Percentiles rank a stretch among this genome's conserved stretches.
Conservation (phyloP, 1,139 yeast genomes). For the Pichia terricola region DNA sequence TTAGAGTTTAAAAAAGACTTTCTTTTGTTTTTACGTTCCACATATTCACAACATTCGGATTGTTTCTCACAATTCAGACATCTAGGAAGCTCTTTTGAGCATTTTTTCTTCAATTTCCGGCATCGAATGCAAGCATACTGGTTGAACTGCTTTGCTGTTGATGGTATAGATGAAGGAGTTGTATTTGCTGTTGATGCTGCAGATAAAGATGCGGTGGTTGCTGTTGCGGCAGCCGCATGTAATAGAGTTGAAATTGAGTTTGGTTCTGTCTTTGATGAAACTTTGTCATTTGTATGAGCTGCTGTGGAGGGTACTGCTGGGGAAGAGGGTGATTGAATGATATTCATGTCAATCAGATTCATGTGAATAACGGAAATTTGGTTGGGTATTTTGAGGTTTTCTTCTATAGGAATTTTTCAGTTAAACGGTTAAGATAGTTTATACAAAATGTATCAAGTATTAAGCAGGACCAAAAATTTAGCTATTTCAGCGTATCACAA, state of each 20-base stretch:
- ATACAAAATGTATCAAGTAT: too few species aligned
- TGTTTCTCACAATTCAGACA: slow-evolving; percentile 36
- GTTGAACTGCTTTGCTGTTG: slow-evolving; percentile 4
- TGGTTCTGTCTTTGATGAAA: too few species aligned
- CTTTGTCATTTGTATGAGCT: too few species aligned
- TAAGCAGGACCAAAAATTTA: too few species aligned
- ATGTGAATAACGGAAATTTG: too few species aligned
- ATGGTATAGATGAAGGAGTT: neutral
- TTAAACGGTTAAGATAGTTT: too few species aligned
- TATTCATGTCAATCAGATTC: too few species aligned
- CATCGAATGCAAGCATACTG: slow-evolving; percentile 35
- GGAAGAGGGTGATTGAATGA: too few species aligned
- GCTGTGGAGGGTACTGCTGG: too few species aligned
- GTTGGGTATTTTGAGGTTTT: too few species aligned
- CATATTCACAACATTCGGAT: slow-evolving; percentile 33
- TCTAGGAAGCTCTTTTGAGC: slow-evolving; percentile 36
- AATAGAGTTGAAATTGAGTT: neutral
- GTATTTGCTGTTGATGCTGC: neutral
- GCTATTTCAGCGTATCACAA: too few species aligned
- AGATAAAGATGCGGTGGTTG: neutral
- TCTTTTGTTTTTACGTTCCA: slow-evolving; percentile 31
- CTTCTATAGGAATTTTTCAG: too few species aligned
- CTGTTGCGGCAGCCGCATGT: neutral
- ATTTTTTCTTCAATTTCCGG: slow-evolving; percentile 39
- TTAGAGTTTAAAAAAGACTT: slow-evolving; percentile 11